phyloP scores from a whole-genome alignment of 2,329 filamentous ascomycete species.

The Colletotrichum caudatum region DNA sequence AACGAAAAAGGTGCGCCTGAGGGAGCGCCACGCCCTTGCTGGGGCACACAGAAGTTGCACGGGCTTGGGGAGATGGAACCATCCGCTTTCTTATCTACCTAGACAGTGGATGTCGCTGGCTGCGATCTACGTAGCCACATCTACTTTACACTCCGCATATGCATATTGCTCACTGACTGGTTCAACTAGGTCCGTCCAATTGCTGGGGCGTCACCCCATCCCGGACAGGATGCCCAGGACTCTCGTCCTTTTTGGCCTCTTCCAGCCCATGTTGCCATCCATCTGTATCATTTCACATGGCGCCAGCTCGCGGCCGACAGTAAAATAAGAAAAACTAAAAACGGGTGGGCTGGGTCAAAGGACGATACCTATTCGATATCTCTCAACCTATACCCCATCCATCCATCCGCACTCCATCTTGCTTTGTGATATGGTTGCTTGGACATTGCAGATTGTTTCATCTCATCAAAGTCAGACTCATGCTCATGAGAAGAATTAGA shows the following conservation, averaged over 20 bases:
- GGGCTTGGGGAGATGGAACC: slow-evolving; percentile 26
- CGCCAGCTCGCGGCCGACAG: neutral
- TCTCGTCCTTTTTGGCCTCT: slow-evolving; percentile 4
- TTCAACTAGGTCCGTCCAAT: neutral
- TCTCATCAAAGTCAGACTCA: neutral
- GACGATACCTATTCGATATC: neutral
- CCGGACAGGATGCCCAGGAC: neutral
- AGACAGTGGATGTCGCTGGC: neutral
- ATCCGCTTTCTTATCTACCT: neutral
- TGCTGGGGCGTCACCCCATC: neutral
- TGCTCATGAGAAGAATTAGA: neutral
- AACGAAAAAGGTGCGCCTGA: neutral
- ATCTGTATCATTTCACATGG: slow-evolving; percentile 4
- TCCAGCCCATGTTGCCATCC: slow-evolving; percentile 23
- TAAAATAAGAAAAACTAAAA: neutral
- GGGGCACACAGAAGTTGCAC: slow-evolving; percentile 18
- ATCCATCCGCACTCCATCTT: neutral
- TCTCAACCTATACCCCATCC: neutral
- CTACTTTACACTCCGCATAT: slow-evolving; percentile 5
- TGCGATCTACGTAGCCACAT: slow-evolving; percentile 27
- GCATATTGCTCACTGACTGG: slow-evolving; percentile 1
- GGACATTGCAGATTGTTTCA: neutral
- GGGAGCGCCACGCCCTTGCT: neutral
- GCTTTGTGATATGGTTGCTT: neutral
- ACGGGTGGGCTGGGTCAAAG: neutral